Percentiles rank a stretch among this genome's conserved stretches.
phyloP scores from a whole-genome alignment of 1,139 yeast species.

The Lodderomyces beijingensis region DNA sequence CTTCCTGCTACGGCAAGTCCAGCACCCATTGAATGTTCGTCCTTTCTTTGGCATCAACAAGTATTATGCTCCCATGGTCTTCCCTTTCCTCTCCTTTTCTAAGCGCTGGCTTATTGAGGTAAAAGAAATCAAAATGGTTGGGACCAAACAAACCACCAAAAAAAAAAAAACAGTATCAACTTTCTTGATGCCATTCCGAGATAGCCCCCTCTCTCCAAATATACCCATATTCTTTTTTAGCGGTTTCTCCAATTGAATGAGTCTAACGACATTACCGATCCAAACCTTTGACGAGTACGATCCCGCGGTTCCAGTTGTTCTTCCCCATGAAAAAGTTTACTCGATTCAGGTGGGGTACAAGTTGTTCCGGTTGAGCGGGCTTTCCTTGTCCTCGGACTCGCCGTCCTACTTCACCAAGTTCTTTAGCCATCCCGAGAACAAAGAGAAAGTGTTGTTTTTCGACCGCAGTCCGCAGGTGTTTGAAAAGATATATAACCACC shows the following conservation, averaged over 20 bases:
- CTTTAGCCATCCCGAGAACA: constrained; percentile 34
- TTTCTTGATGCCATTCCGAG: no score
- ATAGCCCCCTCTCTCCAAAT: no score
- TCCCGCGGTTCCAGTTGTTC: constrained; percentile 50
- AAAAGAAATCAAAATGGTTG: background rate
- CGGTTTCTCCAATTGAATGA: no score
- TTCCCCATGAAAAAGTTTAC: constrained; percentile 64
- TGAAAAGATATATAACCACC: constrained; percentile 59
- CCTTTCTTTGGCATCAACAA: constrained; percentile 26
- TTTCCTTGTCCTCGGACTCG: constrained; percentile 77
- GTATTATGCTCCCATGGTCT: background rate
- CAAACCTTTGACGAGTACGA: constrained; percentile 24
- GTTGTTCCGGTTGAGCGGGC: constrained; percentile 64
- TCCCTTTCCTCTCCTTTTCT: no score
- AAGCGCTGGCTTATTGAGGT: no score
- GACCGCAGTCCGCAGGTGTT: constrained; percentile 77
- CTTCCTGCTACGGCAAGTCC: constrained; percentile 49
- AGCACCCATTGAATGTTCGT: constrained; percentile 48
- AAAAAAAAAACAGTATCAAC: constrained; percentile 1
- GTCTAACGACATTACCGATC: constrained; percentile 4
- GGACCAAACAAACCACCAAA: background rate
- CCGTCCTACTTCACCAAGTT: constrained; percentile 59
- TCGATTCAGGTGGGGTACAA: constrained; percentile 70
- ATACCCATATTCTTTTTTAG: no score
- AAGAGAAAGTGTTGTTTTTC: constrained; percentile 52